Percentiles rank a stretch among this genome's conserved stretches.
These are phyloP conservation scores for Trifolium subterraneum DNA, from an alignment of 306 rosid species.

Conservation along the genomic window DNA sequence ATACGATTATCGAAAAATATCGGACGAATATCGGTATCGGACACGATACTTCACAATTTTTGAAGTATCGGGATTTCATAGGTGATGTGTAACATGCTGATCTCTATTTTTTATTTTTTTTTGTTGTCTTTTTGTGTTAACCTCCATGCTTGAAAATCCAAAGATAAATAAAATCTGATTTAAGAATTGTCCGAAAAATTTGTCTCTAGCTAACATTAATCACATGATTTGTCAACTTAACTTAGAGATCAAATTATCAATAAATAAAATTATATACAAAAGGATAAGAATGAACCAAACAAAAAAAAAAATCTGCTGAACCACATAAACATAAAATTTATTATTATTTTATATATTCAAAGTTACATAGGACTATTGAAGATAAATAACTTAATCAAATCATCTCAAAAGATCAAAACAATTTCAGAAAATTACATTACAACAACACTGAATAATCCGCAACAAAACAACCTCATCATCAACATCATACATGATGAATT, in stretches of 20 bases:
- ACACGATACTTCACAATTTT: too few relatives aligned
- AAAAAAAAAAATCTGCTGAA: neutral
- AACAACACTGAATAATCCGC: neutral
- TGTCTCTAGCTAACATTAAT: too few relatives aligned
- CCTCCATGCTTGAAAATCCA: too few relatives aligned
- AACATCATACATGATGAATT: neutral
- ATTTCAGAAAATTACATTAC: conserved; percentile 19
- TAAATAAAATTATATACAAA: neutral
- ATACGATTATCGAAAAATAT: too few relatives aligned
- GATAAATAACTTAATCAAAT: neutral
- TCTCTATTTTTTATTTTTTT: too few relatives aligned
- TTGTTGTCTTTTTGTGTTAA: too few relatives aligned
- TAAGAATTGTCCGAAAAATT: too few relatives aligned
- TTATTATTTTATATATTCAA: neutral
- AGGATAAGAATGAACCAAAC: neutral
- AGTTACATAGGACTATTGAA: neutral
- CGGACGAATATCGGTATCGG: too few relatives aligned
- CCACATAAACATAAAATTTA: conserved; percentile 18
- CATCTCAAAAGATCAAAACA: neutral
- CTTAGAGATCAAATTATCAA: conserved; percentile 3
- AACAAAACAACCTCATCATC: neutral
- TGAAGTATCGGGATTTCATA: too few relatives aligned
- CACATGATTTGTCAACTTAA: neutral
- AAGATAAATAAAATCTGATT: too few relatives aligned
- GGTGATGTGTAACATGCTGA: too few relatives aligned